Conservation (phyloP, 73 alveolate species). For the Paramecium primaurelia region DNA sequence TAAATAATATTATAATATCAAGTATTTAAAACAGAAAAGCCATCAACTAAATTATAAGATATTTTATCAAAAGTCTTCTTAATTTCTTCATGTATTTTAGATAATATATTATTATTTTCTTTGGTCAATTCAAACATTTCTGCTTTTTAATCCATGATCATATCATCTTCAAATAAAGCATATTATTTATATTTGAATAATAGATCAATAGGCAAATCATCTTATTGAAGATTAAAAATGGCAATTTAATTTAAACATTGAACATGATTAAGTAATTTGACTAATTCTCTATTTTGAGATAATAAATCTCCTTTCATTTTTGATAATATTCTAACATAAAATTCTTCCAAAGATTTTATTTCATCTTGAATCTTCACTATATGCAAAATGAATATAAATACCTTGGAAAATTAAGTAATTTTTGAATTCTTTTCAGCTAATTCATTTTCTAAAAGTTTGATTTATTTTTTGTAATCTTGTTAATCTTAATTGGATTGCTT, state of each 20-base stretch:
- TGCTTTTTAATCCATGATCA: background rate
- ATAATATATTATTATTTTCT: background rate
- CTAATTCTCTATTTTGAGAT: background rate
- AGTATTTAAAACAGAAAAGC: background rate
- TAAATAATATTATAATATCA: background rate
- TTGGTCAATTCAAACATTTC: background rate
- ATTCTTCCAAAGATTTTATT: background rate
- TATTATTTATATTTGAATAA: background rate
- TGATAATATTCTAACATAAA: background rate
- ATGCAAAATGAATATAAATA: background rate
- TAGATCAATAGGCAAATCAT: background rate
- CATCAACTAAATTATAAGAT: background rate
- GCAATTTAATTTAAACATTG: background rate
- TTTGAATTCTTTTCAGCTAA: background rate
- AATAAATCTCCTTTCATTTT: background rate
- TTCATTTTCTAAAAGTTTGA: background rate
- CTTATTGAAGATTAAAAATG: background rate
- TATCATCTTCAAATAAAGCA: background rate
- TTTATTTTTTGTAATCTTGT: background rate
- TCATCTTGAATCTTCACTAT: background rate
- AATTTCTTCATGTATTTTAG: background rate
- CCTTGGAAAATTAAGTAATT: background rate
- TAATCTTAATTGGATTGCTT: background rate
- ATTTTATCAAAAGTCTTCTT: background rate
- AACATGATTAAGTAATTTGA: background rate